These are phyloP conservation scores for Pythium periplocum DNA, from an alignment of 352 stramenopile genomes.

Conservation along the genomic window DNA sequence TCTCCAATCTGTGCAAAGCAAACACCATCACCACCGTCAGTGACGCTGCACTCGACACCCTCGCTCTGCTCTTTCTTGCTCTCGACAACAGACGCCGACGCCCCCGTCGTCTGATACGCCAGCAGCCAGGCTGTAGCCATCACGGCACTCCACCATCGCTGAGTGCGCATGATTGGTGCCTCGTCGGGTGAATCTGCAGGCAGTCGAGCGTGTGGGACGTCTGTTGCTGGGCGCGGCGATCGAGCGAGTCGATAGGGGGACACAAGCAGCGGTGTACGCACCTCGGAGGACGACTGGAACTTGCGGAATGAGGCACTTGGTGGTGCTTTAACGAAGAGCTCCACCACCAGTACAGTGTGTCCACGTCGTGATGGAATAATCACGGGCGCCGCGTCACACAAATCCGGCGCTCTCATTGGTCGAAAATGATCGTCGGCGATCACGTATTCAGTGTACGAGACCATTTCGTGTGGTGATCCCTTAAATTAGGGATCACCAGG, in stretches of 20 bases:
- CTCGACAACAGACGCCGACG: neutral
- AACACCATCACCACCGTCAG: slow-evolving; percentile 1
- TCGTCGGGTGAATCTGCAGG: too few species aligned
- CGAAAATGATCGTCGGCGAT: neutral
- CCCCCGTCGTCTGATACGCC: neutral
- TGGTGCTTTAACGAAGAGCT: too few species aligned
- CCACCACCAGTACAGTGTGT: too few species aligned
- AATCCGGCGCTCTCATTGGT: neutral
- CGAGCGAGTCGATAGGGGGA: neutral
- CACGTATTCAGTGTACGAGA: too few species aligned
- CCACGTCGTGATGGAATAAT: neutral
- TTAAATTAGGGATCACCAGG: too few species aligned
- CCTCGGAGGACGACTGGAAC: neutral
- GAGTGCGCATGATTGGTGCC: too few species aligned
- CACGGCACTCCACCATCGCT: neutral
- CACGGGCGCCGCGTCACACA: neutral
- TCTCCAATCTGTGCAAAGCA: slow-evolving; percentile 2
- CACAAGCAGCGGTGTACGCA: neutral
- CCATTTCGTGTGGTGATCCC: too few species aligned
- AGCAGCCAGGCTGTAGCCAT: neutral
- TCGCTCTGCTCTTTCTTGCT: too few species aligned
- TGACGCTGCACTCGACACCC: neutral
- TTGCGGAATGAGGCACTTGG: neutral
- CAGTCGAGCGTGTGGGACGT: neutral
- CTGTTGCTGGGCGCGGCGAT: neutral